Evolutionary conservation across 1,284 basidiomycete species (phyloP).

Genomic region (Fomitopsis pinicola): DNA sequence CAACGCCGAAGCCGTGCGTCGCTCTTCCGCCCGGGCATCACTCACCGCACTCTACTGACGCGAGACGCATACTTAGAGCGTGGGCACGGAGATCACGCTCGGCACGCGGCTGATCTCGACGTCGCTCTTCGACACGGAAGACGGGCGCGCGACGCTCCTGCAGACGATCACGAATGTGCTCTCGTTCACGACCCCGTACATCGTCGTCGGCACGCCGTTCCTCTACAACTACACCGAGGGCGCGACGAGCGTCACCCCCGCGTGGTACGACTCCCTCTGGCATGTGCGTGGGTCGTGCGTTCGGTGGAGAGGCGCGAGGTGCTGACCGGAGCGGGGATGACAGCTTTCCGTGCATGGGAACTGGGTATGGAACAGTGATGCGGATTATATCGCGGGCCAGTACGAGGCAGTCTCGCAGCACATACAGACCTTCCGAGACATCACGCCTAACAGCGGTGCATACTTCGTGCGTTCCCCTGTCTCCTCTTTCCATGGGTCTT

Average conservation of each 20-base stretch:
- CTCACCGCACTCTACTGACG: neutral
- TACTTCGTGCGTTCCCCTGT: conserved; percentile 36
- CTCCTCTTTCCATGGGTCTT: conserved; percentile 2
- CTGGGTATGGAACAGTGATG: conserved; percentile 41
- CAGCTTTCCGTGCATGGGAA: conserved; percentile 21
- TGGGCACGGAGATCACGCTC: conserved; percentile 26
- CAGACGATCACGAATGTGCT: conserved; percentile 24
- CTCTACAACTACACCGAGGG: conserved; percentile 37
- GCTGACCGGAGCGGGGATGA: neutral
- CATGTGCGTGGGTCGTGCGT: conserved; percentile 33
- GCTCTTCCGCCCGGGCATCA: neutral
- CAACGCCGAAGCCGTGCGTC: conserved; percentile 22
- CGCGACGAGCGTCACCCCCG: conserved; percentile 42
- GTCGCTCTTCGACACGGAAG: conserved; percentile 22
- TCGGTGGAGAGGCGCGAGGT: neutral
- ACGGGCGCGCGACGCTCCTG: conserved; percentile 21
- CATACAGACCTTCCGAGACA: conserved; percentile 36
- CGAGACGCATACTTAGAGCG: conserved; percentile 5
- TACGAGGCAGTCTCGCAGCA: conserved; percentile 34
- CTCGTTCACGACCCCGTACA: conserved; percentile 23
- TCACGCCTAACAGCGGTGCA: conserved; percentile 46
- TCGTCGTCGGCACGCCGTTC: conserved; percentile 34
- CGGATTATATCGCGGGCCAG: conserved; percentile 28
- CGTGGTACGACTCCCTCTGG: conserved; percentile 43
- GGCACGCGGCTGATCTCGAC: conserved; percentile 29